phyloP scores from a whole-genome alignment of 169 alveolate species.

The Cystoisospora suis region DNA sequence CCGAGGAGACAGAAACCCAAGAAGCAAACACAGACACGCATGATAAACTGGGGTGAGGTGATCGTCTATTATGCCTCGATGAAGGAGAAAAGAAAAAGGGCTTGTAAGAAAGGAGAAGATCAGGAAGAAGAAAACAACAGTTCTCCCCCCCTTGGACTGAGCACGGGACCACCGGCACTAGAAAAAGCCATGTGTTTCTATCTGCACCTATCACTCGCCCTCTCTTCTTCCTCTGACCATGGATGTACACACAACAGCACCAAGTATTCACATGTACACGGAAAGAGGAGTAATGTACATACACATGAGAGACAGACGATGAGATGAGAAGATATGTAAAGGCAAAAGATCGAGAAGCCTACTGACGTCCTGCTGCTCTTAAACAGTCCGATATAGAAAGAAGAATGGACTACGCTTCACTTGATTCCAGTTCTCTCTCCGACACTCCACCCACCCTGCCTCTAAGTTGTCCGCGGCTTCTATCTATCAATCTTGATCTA shows the following conservation, averaged over 20 bases:
- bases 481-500: too few relatives aligned
- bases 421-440: too few relatives aligned
- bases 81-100: too few relatives aligned
- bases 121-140: not conserved
- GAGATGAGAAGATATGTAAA: not conserved
- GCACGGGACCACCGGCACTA: too few relatives aligned
- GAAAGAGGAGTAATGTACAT: not conserved
- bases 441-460: too few relatives aligned
- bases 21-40: not conserved
- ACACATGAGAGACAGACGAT: not conserved
- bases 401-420: too few relatives aligned
- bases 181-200: not conserved
- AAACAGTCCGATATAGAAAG: too few relatives aligned
- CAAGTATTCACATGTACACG: not conserved
- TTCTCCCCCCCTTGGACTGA: too few relatives aligned
- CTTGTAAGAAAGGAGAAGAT: not conserved
- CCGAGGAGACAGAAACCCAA: not conserved
- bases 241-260: not conserved
- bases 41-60: not conserved
- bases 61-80: not conserved
- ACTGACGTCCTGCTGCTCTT: too few relatives aligned
- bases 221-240: too few relatives aligned
- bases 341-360: not conserved
- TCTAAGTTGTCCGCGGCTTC: too few relatives aligned
- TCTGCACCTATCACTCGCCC: too few relatives aligned